Evolutionary conservation across 352 stramenopile species (phyloP), one percentile per base, ranked within the genome.

Genomic region (Phytophthora idaei): DNA sequence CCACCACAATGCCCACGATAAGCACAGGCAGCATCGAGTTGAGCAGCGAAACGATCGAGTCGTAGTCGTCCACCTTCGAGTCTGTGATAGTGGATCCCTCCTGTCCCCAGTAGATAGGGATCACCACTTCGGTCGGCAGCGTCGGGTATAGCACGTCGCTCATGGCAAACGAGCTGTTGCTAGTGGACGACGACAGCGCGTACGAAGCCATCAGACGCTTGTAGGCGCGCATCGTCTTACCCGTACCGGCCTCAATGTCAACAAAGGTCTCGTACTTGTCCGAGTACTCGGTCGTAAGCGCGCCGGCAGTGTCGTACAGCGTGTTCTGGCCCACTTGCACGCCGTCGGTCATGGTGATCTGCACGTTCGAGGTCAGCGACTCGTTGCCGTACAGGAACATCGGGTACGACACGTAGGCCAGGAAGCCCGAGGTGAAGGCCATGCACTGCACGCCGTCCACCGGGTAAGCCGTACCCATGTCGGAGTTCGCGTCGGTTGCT

Each of bases 191-290:
- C 36, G 77, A 73, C 25, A 91, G 44, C 27, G 81, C 81, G 67
- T 90, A 90, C 39, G 78, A 84, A 21, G 81, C 84, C 77, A 80
- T 73, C 25, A 93, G 64, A 2, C 84, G 81, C 82, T 93, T 93
- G 69, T 59, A 71, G 12, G 82, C 82, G 25, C 67, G 68, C 84
- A 93, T 89, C 34, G 82, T 81, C 74, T 87, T 87, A 50, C 84
- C 84, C 34, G 82, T 89, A n/a, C 76, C 80, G 14, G 82, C 69
- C 60, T 93, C 85, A 1, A 93, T 66, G 69, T 93, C 82, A 15
- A 91, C 42, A 41, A 72, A 80, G 25, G 82, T 91, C 55, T 73
- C 61, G 66, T 90, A 91, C 45, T 67, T 70, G 34, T 82, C 71
- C 25, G 73, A 73, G 75, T 89, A 90, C 45, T 69, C 57, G 52